phyloP scores from a whole-genome alignment of 208 protist species.

The Leishmania turanica region DNA sequence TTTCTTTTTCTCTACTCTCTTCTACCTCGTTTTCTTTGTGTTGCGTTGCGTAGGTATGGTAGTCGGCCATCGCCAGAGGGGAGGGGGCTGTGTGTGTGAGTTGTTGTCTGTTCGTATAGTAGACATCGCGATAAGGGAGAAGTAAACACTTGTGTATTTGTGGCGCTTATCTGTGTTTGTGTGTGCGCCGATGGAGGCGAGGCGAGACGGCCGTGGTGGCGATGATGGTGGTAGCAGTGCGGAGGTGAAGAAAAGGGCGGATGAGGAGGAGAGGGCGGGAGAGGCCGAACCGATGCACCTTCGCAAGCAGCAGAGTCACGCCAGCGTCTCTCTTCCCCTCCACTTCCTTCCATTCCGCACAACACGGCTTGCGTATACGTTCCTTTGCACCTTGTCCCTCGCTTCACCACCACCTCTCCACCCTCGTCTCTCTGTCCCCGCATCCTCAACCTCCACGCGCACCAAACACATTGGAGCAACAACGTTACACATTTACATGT shows the following conservation, averaged over 20 bases:
- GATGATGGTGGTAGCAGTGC: background rate
- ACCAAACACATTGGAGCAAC: background rate
- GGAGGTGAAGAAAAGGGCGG: background rate
- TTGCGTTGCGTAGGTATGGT: background rate
- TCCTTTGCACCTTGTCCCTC: background rate
- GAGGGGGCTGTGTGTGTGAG: background rate
- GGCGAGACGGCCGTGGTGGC: background rate
- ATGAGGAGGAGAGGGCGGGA: background rate
- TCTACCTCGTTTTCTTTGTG: background rate
- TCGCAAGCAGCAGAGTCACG: background rate
- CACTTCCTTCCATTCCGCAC: background rate
- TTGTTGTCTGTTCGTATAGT: slow-evolving; percentile 9
- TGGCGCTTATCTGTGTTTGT: background rate
- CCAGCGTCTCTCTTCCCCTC: background rate
- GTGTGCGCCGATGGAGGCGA: background rate
- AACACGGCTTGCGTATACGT: too few species aligned
- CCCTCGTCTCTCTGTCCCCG: background rate
- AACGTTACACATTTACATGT: background rate
- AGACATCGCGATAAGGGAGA: slow-evolving; percentile 9
- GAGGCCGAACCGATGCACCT: background rate
- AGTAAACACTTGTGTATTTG: background rate
- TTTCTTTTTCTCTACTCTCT: background rate
- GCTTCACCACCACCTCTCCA: background rate
- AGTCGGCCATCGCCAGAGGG: background rate
- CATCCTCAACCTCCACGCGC: background rate